Percentiles rank a stretch among this genome's conserved stretches.
phyloP scores from a whole-genome alignment of 768 basidiomycete species.

The Suillus clintonianus region DNA sequence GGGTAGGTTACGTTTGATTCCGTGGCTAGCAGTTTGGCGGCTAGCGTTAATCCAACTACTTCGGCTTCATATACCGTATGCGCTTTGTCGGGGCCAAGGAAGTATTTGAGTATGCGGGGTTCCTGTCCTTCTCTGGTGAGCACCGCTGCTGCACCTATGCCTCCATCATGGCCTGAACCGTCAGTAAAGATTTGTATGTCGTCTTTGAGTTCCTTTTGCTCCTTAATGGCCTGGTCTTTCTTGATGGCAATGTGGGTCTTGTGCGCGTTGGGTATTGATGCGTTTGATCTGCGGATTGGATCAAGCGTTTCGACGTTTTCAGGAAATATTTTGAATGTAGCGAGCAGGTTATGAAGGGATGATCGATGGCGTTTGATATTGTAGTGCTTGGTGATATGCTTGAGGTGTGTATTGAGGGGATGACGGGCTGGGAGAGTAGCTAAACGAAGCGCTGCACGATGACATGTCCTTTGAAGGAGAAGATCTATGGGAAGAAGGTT shows the following conservation, averaged over 20 bases:
- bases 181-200: neutral
- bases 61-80: conserved; percentile 21
- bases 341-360: conserved; percentile 16
- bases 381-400: neutral
- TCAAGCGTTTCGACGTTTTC: neutral
- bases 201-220: neutral
- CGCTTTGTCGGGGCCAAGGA: neutral
- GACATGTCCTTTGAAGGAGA: neutral
- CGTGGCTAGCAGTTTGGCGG: neutral
- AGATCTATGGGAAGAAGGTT: conserved; percentile 11
- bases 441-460: conserved; percentile 7
- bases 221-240: neutral
- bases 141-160: neutral
- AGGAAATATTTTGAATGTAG: neutral
- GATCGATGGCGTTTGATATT: conserved; percentile 1
- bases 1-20: neutral
- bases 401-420: neutral
- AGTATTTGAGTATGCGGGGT: neutral
- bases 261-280: neutral
- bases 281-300: neutral
- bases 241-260: neutral
- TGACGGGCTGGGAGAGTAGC: conserved; percentile 10
- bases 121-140: neutral
- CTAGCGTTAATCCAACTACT: conserved; percentile 12
- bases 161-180: neutral